Base-by-base conservation (phyloP, 2,329 filamentous ascomycete genomes). In the Cercospora canescens region DNA sequence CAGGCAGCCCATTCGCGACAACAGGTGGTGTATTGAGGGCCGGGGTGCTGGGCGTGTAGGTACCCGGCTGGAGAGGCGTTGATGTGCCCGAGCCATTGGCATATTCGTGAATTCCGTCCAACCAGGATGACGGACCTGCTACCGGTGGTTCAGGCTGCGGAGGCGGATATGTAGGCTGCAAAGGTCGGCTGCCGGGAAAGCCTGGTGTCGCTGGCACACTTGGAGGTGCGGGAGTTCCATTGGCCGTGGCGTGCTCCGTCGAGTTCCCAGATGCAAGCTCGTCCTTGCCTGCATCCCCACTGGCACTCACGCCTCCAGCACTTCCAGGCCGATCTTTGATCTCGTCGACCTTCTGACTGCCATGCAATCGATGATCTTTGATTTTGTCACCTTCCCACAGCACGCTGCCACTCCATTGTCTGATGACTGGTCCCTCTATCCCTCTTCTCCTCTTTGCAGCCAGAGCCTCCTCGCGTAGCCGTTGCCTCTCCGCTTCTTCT, bases 341-440 rank as follows among this genome's bases (percentile, higher is more conserved):
- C 32, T 76, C 74, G 6, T 73, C 69, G 5, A 71, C 67, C 18
- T 74, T 72, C 58, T 70, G 67, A 34, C 71, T 75, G 8, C 69
- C 73, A 66, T 76, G 81, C 73, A 71, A 77, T 69, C 68, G 77
- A 71, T 73, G 79, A 67, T 87, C 86, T 74, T 87, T 89, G 74
- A 94, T 82, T 76, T 89, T 91, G 26, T 90, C 91, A 73, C 92
- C 89, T 63, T 90, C 85, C 86, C 92, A 94, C 72, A 92, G 88
- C 35, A 91, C 91, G 69, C 92, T 87, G n/a, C 94, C 95, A 78
- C 94, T 98, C 90, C 94, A 97, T 78, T 91, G 94, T 2, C 92
- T 92, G 48, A 97, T 89, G 11, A 97, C 92, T 0, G 95, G 93
- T 0, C 95, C 95, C 62, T 94, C 89, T 8, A 98, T 85, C 59